Conservation (phyloP, 768 basidiomycete species). For the Daedaleopsis sinensis region DNA sequence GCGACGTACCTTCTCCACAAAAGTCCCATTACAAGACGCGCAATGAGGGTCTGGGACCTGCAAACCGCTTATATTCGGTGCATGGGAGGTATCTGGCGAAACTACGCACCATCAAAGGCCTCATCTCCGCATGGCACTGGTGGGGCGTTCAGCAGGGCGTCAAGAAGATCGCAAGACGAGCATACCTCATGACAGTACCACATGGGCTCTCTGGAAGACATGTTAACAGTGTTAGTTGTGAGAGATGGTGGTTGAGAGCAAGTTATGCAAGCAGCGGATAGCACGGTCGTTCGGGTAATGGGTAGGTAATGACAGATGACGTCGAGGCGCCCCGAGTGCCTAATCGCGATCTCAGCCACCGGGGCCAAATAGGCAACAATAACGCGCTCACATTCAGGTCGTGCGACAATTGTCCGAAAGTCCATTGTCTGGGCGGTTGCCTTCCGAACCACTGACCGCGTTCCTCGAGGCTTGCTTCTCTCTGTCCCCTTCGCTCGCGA, state of each 20-base stretch:
- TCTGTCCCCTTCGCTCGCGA: conserved; percentile 3
- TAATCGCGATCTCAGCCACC: conserved; percentile 12
- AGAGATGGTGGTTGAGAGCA: neutral
- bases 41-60: conserved; percentile 85
- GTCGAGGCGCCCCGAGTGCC: conserved; percentile 6
- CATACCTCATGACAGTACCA: conserved; percentile 81
- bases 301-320: conserved; percentile 13
- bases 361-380: conserved; percentile 25
- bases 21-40: conserved; percentile 78
- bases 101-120: conserved; percentile 74
- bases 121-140: conserved; percentile 88
- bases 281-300: conserved; percentile 18
- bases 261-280: neutral
- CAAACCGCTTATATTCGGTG: conserved; percentile 9
- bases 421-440: conserved; percentile 9
- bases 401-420: conserved; percentile 15
- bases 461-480: conserved; percentile 7
- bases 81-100: conserved; percentile 10
- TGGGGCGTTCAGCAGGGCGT: conserved; percentile 3
- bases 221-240: conserved; percentile 25
- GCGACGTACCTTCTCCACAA: conserved; percentile 73
- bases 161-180: conserved; percentile 2
- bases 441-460: conserved; percentile 7
- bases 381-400: conserved; percentile 27
- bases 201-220: conserved; percentile 73